Evolutionary conservation across 1,284 basidiomycete genomes (phyloP).

Genomic region (Exobasidium cylindrosporum): DNA sequence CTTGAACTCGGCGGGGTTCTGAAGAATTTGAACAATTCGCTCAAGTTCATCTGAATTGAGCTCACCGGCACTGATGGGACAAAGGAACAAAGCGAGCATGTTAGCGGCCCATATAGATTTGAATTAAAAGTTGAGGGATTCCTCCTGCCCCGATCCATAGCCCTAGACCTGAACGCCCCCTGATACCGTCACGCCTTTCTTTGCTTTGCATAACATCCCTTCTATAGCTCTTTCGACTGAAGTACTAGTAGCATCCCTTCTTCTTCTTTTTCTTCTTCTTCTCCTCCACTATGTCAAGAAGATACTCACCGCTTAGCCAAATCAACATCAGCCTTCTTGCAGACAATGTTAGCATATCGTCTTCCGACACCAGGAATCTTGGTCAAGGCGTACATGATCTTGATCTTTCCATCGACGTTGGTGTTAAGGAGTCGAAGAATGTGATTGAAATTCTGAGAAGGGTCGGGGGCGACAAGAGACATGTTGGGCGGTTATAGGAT

Average conservation of each 20-base stretch:
- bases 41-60: slow-evolving; percentile 97
- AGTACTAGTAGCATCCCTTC: not conserved
- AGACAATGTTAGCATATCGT: slow-evolving; percentile 97
- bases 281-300: not conserved
- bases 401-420: slow-evolving; percentile 98
- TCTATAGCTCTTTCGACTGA: not conserved
- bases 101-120: too few species aligned
- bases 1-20: slow-evolving; percentile 99
- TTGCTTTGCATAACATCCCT: not conserved
- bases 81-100: too few species aligned
- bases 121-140: not conserved
- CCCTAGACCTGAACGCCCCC: too few species aligned
- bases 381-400: slow-evolving; percentile 64
- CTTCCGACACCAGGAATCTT: slow-evolving; percentile 99
- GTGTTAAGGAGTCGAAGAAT: slow-evolving; percentile 86
- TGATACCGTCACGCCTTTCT: not conserved
- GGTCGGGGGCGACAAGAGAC: slow-evolving; percentile 38
- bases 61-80: slow-evolving; percentile 72
- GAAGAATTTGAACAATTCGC: slow-evolving; percentile 98
- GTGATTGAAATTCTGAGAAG: slow-evolving; percentile 55
- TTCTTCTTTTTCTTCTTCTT: not conserved
- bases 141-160: too few species aligned
- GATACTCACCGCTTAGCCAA: slow-evolving; percentile 89
- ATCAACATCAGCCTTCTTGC: slow-evolving; percentile 99
- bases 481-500: slow-evolving; percentile 8